These are phyloP conservation scores for Heterotrichella gracilis DNA, from an alignment of 352 stramenopile genomes.

Conservation along the genomic window DNA sequence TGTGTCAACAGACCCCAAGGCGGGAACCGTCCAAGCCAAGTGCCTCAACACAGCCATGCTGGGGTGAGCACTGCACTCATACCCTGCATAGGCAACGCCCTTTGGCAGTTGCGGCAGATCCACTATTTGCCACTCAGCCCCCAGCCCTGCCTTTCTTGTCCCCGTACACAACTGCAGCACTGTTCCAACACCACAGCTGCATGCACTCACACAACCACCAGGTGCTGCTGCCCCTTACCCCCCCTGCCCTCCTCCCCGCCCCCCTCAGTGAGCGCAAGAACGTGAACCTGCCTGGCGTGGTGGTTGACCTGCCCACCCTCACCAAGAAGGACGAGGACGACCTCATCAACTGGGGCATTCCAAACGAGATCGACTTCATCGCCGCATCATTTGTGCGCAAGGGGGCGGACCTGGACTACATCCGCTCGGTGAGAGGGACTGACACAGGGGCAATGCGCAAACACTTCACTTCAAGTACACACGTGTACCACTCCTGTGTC, in stretches of 20 bases:
- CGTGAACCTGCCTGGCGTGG: constrained; percentile 66
- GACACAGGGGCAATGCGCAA: neutral
- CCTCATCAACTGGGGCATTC: constrained; percentile 64
- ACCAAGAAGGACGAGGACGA: constrained; percentile 51
- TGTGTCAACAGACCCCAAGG: no score
- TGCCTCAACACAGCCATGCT: no score
- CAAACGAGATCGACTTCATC: constrained; percentile 79
- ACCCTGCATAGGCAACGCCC: no score
- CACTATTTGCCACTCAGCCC: neutral
- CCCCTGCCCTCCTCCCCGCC: no score
- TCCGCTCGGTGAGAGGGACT: constrained; percentile 27
- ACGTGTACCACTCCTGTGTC: no score
- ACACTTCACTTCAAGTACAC: no score
- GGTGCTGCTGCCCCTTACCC: no score
- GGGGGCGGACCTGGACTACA: constrained; percentile 69
- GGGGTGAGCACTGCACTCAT: no score
- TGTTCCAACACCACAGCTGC: neutral
- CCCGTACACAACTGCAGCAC: neutral
- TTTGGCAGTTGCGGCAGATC: no score
- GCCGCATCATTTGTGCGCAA: constrained; percentile 84
- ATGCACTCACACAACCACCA: neutral
- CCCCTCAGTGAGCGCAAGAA: constrained; percentile 62
- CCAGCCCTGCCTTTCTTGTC: neutral
- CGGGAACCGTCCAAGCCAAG: no score
- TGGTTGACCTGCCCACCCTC: constrained; percentile 53